phyloP scores from a whole-genome alignment of 2,329 filamentous ascomycete genomes.

The Cryphonectria radicalis region DNA sequence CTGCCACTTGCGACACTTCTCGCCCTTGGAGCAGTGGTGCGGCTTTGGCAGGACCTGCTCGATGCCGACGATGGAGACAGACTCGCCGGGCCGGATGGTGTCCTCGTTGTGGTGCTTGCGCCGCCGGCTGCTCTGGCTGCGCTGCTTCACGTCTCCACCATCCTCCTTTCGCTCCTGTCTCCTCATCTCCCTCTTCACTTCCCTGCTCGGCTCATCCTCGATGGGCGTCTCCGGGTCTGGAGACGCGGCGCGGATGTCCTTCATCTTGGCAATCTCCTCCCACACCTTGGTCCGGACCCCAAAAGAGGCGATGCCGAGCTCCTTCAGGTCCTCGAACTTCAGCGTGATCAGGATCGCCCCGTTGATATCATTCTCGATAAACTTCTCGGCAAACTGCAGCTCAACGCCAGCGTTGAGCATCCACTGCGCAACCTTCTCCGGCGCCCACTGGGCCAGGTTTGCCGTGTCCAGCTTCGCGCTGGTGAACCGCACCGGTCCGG shows the following conservation, averaged over 20 bases:
- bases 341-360: constrained; percentile 87
- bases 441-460: constrained; percentile 69
- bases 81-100: constrained; percentile 76
- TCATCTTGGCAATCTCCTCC: constrained; percentile 76
- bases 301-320: constrained; percentile 80
- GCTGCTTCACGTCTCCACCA: constrained; percentile 41
- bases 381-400: constrained; percentile 75
- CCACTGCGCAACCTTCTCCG: constrained; percentile 80
- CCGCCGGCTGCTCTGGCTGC: constrained; percentile 45
- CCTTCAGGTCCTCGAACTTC: constrained; percentile 85
- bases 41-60: constrained; percentile 86
- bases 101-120: constrained; percentile 58
- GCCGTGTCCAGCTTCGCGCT: constrained; percentile 61
- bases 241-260: constrained; percentile 57
- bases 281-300: constrained; percentile 79
- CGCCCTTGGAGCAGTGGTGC: constrained; percentile 84
- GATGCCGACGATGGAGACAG: constrained; percentile 88
- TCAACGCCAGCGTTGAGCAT: constrained; percentile 87
- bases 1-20: constrained; percentile 80
- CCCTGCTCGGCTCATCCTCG: constrained; percentile 60
- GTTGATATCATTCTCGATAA: constrained; percentile 90
- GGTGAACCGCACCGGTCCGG: constrained; percentile 61
- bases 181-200: constrained; percentile 51
- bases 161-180: constrained; percentile 43
- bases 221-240: constrained; percentile 63